A percentile compares a stretch with the other conserved stretches of the same genome.
Conservation (phyloP, 2,329 filamentous ascomycete species). For the Ceratocystis alfenasii region DNA sequence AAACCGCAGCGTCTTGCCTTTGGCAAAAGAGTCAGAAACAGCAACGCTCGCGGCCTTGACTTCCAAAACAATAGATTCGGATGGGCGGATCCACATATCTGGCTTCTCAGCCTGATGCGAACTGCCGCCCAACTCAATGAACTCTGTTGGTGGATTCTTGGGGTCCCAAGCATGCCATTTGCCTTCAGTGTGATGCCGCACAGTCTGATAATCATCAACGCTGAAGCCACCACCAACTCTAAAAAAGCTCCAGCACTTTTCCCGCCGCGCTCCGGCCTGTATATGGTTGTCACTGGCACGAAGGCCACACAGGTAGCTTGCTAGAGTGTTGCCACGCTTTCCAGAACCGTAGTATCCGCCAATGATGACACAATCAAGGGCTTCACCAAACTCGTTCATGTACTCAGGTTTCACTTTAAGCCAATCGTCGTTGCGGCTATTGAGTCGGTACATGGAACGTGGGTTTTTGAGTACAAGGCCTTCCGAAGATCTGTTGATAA, state of each 20-base stretch:
- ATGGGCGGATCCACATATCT: conserved; percentile 85
- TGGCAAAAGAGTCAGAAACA: conserved; percentile 64
- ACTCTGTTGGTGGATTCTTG: conserved; percentile 61
- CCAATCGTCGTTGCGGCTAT: conserved; percentile 90
- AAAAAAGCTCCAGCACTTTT: conserved; percentile 88
- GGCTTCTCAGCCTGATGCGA: conserved; percentile 58
- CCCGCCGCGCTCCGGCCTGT: conserved; percentile 45
- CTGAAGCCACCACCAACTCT: conserved; percentile 93
- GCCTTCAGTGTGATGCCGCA: conserved; percentile 73
- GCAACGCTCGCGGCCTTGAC: conserved; percentile 78
- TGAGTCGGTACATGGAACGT: conserved; percentile 70
- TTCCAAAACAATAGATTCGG: conserved; percentile 74
- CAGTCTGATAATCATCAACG: conserved; percentile 69
- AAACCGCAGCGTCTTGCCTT: conserved; percentile 70
- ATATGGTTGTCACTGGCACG: conserved; percentile 60
- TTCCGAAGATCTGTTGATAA: conserved; percentile 78
- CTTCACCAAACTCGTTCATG: conserved; percentile 92
- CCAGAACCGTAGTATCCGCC: conserved; percentile 91
- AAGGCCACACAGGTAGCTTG: conserved; percentile 83
- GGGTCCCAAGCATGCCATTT: conserved; percentile 81
- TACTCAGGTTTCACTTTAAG: conserved; percentile 98
- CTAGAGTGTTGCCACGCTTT: conserved; percentile 65
- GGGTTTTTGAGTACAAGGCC: conserved; percentile 92
- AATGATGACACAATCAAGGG: conserved; percentile 76
- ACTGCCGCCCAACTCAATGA: conserved; percentile 66